Conservation (phyloP, 805 yeast genomes). For the Kuraishia cidri region DNA sequence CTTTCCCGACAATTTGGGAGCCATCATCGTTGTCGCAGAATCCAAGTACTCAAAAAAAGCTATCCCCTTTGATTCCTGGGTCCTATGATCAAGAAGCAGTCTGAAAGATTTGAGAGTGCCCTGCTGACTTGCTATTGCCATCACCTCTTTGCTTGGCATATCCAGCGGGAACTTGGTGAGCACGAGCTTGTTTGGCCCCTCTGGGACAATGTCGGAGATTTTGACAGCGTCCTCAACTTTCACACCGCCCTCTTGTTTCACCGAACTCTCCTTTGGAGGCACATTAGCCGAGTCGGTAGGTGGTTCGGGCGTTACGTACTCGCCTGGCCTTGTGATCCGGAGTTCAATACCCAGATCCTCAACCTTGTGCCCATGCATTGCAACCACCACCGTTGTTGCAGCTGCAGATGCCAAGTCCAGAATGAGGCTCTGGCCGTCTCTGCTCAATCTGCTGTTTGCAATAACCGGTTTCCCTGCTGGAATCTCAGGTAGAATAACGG, state of each 20-base stretch:
- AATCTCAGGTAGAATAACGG: constrained; percentile 32
- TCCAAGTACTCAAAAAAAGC: constrained; percentile 41
- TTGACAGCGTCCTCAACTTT: constrained; percentile 21
- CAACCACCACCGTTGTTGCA: constrained; percentile 45
- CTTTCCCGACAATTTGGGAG: neutral
- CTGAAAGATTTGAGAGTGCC: constrained; percentile 30
- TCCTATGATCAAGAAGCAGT: constrained; percentile 34
- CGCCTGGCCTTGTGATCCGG: constrained; percentile 32
- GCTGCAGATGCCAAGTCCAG: constrained; percentile 41
- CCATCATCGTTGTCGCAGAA: neutral
- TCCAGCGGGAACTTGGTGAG: constrained; percentile 34
- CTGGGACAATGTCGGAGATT: constrained; percentile 17
- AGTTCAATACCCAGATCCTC: constrained; percentile 14
- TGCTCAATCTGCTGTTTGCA: constrained; percentile 18
- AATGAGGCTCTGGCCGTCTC: constrained; percentile 28
- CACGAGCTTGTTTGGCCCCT: constrained; percentile 36
- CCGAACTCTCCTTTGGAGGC: constrained; percentile 6
- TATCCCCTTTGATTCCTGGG: constrained; percentile 43
- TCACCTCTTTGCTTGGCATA: constrained; percentile 31
- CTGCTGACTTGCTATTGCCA: constrained; percentile 28
- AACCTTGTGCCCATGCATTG: constrained; percentile 26
- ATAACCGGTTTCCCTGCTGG: constrained; percentile 16
- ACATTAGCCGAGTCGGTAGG: neutral
- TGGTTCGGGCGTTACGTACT: constrained; percentile 25
- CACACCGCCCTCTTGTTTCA: constrained; percentile 2